Base-by-base conservation (phyloP, 75 land plant species). In the Picea sitchensis region DNA sequence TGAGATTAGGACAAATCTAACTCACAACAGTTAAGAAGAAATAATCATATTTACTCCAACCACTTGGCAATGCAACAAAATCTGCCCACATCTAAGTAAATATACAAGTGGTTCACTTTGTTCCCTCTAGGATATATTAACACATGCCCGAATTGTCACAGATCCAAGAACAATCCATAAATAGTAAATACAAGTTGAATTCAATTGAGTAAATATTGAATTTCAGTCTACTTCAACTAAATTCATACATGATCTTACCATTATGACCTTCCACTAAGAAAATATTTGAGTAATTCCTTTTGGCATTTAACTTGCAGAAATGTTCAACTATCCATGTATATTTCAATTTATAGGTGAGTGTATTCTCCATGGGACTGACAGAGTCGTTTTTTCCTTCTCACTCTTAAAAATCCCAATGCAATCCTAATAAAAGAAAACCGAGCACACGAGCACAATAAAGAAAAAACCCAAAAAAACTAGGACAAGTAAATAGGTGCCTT, bases 41-140 rank as follows among this genome's bases (percentile, higher is more conserved):
- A 44, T 84, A 87, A 1, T 91, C 92, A 84, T 80, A 89, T 87
- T 91, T 77, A 73, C 83, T 92, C 93, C 93, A 92, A 26, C 92
- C 90, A 82, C 86, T 85, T 5, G 93, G 92, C 82, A 92, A 62
- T 31, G 59, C 65, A 2, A 84, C 81, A 21, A 91, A 89, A 76
- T 92, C 93, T 6, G 91, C 93, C 93, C 54, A 90, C 91, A 86
- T 92, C 93, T 51, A 92, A 78, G 47, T 92, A 92, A 80, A 92
- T 80, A 5, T 91, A 92, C 67, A 92, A 76, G 38, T 89, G 85
- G 56, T 90, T 90, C 63, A 90, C 92, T 61, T 88, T 90, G 63
- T 88, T 90, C 61, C 92, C 92, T 68, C 86, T 89, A 2, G 92
- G 92, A 79, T 89, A 92, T 17, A 89, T 79, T 36, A 92, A 80